These are phyloP conservation scores for Alternaria burnsii DNA, from an alignment of 2,329 filamentous ascomycete species.

Conservation along the genomic window DNA sequence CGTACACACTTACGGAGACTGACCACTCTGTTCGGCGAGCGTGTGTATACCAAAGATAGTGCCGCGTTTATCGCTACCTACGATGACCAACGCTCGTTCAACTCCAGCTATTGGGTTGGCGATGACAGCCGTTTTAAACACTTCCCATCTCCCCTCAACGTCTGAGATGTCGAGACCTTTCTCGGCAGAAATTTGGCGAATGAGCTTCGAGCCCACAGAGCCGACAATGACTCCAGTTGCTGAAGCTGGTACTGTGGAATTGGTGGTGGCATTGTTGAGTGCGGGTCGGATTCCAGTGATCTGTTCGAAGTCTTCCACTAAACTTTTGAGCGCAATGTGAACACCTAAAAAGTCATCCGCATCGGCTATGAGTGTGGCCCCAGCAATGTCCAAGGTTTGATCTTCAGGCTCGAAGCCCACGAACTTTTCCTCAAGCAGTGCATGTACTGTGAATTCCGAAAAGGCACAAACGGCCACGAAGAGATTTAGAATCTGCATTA, in stretches of 20 bases:
- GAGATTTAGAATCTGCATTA: background rate
- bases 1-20: constrained; percentile 58
- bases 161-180: constrained; percentile 65
- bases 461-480: background rate
- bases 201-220: constrained; percentile 68
- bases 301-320: constrained; percentile 23
- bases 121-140: constrained; percentile 67
- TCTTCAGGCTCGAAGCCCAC: constrained; percentile 15
- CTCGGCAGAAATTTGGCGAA: constrained; percentile 63
- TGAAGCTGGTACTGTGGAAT: background rate
- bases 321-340: constrained; percentile 25
- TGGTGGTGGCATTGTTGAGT: background rate
- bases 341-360: constrained; percentile 25
- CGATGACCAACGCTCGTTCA: constrained; percentile 67
- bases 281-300: constrained; percentile 22
- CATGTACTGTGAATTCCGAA: background rate
- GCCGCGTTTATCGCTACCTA: constrained; percentile 69
- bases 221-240: constrained; percentile 67
- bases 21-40: constrained; percentile 74
- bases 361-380: constrained; percentile 21
- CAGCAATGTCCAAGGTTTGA: constrained; percentile 20
- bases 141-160: constrained; percentile 71
- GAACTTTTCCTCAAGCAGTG: constrained; percentile 28
- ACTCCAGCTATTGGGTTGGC: constrained; percentile 64
- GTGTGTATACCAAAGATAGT: constrained; percentile 75